Evolutionary conservation across 2,329 filamentous ascomycete genomes (phyloP).

Genomic region (Metarhizium robertsii): DNA sequence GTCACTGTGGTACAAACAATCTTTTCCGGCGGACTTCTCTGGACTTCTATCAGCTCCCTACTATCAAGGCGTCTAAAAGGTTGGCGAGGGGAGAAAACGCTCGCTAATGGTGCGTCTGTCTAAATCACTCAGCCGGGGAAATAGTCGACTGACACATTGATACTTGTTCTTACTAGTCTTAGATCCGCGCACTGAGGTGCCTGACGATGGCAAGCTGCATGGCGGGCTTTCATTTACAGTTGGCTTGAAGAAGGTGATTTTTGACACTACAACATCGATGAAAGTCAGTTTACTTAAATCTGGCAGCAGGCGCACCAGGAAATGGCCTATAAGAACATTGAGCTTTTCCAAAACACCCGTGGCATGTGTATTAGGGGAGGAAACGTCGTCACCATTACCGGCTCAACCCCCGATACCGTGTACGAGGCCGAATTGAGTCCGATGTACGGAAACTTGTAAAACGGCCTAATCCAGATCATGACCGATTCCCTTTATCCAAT

Average conservation of each 20-base stretch:
- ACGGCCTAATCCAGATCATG: slow-evolving; percentile 28
- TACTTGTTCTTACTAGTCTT: not conserved
- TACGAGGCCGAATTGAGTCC: slow-evolving; percentile 17
- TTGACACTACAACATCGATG: slow-evolving; percentile 30
- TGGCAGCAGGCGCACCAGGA: slow-evolving; percentile 34
- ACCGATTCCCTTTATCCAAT: too few relatives aligned
- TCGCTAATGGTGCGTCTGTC: slow-evolving; percentile 20
- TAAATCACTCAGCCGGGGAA: not conserved
- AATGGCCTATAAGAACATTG: slow-evolving; percentile 32
- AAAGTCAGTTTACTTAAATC: slow-evolving; percentile 20
- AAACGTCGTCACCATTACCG: slow-evolving; percentile 29
- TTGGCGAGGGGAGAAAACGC: slow-evolving; percentile 21
- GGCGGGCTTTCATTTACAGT: slow-evolving; percentile 33
- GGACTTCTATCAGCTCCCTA: slow-evolving; percentile 22
- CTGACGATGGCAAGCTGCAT: too few relatives aligned
- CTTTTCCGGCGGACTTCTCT: not conserved
- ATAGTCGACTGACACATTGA: not conserved
- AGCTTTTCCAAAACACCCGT: slow-evolving; percentile 32
- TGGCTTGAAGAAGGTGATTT: slow-evolving; percentile 31
- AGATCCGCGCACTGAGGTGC: too few relatives aligned
- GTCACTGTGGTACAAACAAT: not conserved
- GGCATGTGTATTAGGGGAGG: slow-evolving; percentile 22
- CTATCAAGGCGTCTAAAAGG: slow-evolving; percentile 25
- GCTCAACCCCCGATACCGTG: slow-evolving; percentile 30
- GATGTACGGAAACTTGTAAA: slow-evolving; percentile 18